These are phyloP conservation scores for Ogataea hybrid DNA, from an alignment of 1,139 yeast species.

Conservation along the genomic window DNA sequence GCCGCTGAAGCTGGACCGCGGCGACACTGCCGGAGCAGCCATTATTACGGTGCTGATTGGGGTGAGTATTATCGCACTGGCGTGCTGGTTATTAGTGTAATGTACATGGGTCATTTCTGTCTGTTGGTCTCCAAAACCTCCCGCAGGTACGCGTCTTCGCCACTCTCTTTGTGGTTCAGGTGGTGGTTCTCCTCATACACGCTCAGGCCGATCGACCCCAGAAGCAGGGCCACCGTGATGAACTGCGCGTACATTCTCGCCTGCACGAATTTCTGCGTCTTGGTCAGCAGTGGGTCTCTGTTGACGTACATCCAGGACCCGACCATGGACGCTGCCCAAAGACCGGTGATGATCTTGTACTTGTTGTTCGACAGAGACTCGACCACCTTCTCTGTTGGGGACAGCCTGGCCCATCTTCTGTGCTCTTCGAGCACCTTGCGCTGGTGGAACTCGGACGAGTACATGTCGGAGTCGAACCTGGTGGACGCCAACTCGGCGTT, in stretches of 20 bases:
- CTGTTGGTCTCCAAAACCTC: slow-evolving; percentile 35
- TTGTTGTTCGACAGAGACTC: slow-evolving; percentile 45
- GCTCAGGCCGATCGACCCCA: slow-evolving; percentile 62
- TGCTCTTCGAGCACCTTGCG: slow-evolving; percentile 44
- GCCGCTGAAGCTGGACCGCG: slow-evolving; percentile 48
- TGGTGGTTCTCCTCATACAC: slow-evolving; percentile 57
- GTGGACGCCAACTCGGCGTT: slow-evolving; percentile 60
- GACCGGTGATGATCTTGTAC: slow-evolving; percentile 70
- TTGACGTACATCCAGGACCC: slow-evolving; percentile 81
- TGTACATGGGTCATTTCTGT: slow-evolving; percentile 5
- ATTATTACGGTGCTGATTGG: slow-evolving; percentile 77
- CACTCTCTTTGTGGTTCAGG: slow-evolving; percentile 37
- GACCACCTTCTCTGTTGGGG: slow-evolving; percentile 24
- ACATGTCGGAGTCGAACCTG: slow-evolving; percentile 50
- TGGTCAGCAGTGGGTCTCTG: slow-evolving; percentile 73
- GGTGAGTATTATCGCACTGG: slow-evolving; percentile 58
- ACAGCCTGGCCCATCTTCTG: slow-evolving; percentile 38
- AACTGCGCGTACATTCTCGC: slow-evolving; percentile 96
- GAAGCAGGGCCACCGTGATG: slow-evolving; percentile 60
- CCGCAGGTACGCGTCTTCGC: slow-evolving; percentile 42
- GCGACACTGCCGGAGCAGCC: slow-evolving; percentile 88
- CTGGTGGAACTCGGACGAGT: slow-evolving; percentile 38
- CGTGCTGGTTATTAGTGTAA: slow-evolving; percentile 65
- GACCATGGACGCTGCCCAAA: slow-evolving; percentile 86
- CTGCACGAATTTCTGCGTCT: slow-evolving; percentile 83